A percentile compares a stretch with the other conserved stretches of the same genome.
Evolutionary conservation across 164 flowering plant species (phyloP).

Genomic region (Sedum album): DNA sequence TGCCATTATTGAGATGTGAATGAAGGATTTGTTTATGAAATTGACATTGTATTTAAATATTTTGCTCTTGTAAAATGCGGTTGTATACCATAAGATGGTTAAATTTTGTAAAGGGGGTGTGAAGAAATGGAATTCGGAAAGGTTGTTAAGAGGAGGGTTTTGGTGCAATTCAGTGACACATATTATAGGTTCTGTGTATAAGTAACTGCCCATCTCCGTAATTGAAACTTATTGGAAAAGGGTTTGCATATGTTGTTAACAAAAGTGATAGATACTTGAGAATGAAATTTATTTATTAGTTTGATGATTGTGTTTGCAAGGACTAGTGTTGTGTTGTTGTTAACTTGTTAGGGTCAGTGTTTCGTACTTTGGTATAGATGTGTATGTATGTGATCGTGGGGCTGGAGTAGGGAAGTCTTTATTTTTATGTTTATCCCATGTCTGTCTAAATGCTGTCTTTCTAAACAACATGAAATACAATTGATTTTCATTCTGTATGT

Average conservation of each 20-base stretch:
- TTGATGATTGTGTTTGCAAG: not conserved
- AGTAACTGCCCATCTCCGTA: not conserved
- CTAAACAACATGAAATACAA: not conserved
- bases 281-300: not conserved
- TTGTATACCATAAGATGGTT: too few relatives aligned
- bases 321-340: not conserved
- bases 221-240: not conserved
- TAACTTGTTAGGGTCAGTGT: too few relatives aligned
- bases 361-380: not conserved
- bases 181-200: too few relatives aligned
- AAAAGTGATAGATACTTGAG: not conserved
- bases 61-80: too few relatives aligned
- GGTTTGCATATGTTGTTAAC: not conserved
- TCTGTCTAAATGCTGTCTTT: not conserved
- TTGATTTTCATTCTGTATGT: not conserved
- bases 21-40: too few relatives aligned
- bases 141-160: too few relatives aligned
- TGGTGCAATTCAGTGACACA: too few relatives aligned
- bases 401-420: not conserved
- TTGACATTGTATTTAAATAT: too few relatives aligned
- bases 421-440: not conserved
- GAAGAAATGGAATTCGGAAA: too few relatives aligned
- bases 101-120: too few relatives aligned
- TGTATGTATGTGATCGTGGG: not conserved
- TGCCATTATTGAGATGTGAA: too few relatives aligned